A percentile compares a stretch with the other conserved stretches of the same genome.
Conservation (phyloP, 768 basidiomycete species). For the Naematelia encephala region DNA sequence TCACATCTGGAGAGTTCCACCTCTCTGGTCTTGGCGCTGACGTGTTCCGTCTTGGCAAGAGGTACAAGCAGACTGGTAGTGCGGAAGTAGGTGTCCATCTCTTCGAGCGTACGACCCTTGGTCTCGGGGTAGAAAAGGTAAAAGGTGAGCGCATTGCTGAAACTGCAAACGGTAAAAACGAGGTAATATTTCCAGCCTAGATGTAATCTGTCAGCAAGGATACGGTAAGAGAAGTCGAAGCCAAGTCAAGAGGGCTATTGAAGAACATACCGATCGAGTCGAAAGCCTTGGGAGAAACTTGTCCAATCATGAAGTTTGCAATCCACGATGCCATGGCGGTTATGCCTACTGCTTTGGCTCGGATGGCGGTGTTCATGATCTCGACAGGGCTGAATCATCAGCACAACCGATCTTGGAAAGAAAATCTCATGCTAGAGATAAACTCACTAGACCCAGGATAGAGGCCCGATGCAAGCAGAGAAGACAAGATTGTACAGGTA, state of each 20-base stretch:
- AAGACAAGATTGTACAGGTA: constrained; percentile 66
- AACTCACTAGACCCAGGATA: constrained; percentile 54
- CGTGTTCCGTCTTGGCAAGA: constrained; percentile 12
- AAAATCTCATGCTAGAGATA: too few relatives aligned
- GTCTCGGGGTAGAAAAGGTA: constrained; percentile 47
- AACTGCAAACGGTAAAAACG: constrained; percentile 41
- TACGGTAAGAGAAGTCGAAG: not conserved
- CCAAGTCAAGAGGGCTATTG: not conserved
- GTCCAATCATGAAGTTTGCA: constrained; percentile 45
- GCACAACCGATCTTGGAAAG: too few relatives aligned
- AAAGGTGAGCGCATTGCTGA: constrained; percentile 45
- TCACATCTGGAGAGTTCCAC: constrained; percentile 22
- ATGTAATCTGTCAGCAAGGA: constrained; percentile 6
- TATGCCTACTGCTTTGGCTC: constrained; percentile 75
- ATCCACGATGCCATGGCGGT: constrained; percentile 55
- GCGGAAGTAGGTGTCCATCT: constrained; percentile 37
- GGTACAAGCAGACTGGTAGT: constrained; percentile 34
- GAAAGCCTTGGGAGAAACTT: constrained; percentile 41
- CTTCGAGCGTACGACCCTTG: constrained; percentile 33
- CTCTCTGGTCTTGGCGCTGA: constrained; percentile 16
- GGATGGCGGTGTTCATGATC: constrained; percentile 75
- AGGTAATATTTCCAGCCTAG: constrained; percentile 47
- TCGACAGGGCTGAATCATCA: constrained; percentile 57
- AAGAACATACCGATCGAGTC: constrained; percentile 25
- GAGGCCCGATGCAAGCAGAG: constrained; percentile 58